These are phyloP conservation scores for Tulasnella sp. DNA, from an alignment of 768 basidiomycete species.

Conservation along the genomic window DNA sequence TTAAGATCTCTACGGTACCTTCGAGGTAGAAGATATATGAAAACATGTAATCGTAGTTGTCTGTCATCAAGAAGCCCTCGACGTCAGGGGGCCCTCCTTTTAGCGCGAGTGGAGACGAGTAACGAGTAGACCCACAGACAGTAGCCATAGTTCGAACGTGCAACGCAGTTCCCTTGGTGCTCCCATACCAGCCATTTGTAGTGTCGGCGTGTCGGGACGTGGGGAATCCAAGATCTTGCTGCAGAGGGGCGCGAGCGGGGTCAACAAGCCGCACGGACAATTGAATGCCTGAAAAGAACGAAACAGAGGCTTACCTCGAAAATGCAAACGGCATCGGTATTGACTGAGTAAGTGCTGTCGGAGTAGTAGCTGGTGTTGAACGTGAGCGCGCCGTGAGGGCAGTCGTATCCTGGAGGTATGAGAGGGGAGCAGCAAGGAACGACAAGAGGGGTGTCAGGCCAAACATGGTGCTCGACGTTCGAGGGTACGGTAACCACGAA, in stretches of 20 bases:
- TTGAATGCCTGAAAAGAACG: too few species aligned
- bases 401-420: constrained; percentile 17
- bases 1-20: background rate
- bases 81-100: too few species aligned
- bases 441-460: background rate
- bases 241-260: background rate
- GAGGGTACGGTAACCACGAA: background rate
- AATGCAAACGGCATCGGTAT: constrained; percentile 19
- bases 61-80: background rate
- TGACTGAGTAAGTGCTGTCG: constrained; percentile 12
- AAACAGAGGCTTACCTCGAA: constrained; percentile 24
- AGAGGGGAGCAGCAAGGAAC: background rate
- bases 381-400: constrained; percentile 13
- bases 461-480: too few species aligned
- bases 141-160: constrained; percentile 18
- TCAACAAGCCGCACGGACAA: too few species aligned
- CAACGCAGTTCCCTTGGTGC: constrained; percentile 21
- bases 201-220: constrained; percentile 22
- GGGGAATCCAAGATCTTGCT: constrained; percentile 26
- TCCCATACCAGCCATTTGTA: constrained; percentile 21
- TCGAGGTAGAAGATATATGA: constrained; percentile 6
- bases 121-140: background rate
- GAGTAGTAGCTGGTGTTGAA: constrained; percentile 24
- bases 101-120: background rate
- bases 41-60: constrained; percentile 27